phyloP scores from a whole-genome alignment of 345 rosid genomes.

The Anastatica hierochuntica region DNA sequence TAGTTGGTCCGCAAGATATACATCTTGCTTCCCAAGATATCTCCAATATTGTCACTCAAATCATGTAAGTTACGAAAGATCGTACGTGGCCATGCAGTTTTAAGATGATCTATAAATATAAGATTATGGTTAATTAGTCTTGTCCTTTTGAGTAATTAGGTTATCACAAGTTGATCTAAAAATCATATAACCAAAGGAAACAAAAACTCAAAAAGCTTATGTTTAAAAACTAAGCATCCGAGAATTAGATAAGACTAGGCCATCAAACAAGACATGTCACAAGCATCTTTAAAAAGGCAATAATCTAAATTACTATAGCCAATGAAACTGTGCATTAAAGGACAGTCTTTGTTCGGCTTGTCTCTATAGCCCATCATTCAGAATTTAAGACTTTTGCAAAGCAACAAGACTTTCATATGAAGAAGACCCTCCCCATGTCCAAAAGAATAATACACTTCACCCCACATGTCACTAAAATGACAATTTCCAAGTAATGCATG shows the following conservation, averaged over 20 bases:
- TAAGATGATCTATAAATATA: no score
- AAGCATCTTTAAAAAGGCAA: not conserved
- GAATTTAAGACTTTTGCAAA: conserved; percentile 11
- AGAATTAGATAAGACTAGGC: not conserved
- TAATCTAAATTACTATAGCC: not conserved
- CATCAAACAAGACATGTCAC: conserved; percentile 14
- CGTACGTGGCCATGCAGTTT: no score
- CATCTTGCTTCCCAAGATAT: no score
- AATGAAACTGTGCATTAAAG: conserved; percentile 3
- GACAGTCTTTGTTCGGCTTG: conserved; percentile 12
- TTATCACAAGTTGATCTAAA: no score
- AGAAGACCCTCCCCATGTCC: conserved; percentile 14
- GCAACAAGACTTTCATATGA: conserved; percentile 7
- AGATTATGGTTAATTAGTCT: no score
- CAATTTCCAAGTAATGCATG: conserved; percentile 18
- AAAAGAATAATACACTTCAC: conserved; percentile 11
- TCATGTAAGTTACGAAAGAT: no score
- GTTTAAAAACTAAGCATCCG: not conserved
- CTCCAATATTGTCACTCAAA: no score
- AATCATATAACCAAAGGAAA: no score
- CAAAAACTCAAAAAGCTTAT: no score
- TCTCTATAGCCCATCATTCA: conserved; percentile 15
- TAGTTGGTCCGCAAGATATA: no score
- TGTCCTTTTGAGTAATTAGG: no score
- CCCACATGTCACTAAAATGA: conserved; percentile 14